A percentile compares a stretch with the other conserved stretches of the same genome.
Evolutionary conservation across 805 yeast genomes (phyloP).

Genomic region (Candida easanensis): DNA sequence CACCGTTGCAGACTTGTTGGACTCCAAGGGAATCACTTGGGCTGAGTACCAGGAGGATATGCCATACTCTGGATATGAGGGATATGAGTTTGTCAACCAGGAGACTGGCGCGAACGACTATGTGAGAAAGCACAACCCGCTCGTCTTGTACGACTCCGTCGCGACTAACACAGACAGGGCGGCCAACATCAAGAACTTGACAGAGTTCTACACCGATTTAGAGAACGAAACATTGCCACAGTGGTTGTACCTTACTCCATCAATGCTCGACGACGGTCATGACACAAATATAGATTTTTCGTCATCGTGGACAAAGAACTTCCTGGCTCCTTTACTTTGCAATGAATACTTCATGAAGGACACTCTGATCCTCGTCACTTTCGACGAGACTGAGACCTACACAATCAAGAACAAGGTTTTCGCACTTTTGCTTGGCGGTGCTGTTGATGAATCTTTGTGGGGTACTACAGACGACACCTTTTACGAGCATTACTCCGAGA

Average conservation of each 20-base stretch:
- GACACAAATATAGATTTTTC: slow-evolving; percentile 45
- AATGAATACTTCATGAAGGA: slow-evolving; percentile 46
- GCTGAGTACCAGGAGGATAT: slow-evolving; percentile 51
- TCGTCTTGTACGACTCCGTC: slow-evolving; percentile 41
- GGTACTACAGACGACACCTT: slow-evolving; percentile 46
- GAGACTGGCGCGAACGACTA: slow-evolving; percentile 43
- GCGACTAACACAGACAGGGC: slow-evolving; percentile 34
- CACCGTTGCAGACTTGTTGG: slow-evolving; percentile 41
- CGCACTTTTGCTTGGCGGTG: slow-evolving; percentile 47
- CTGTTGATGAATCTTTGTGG: slow-evolving; percentile 32
- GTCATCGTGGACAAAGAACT: slow-evolving; percentile 44
- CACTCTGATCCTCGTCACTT: slow-evolving; percentile 44
- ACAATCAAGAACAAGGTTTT: slow-evolving; percentile 43
- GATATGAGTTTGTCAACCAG: slow-evolving; percentile 44
- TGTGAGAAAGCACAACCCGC: slow-evolving; percentile 52
- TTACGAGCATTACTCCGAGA: slow-evolving; percentile 51
- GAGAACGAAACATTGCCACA: slow-evolving; percentile 43
- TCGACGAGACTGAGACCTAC: slow-evolving; percentile 47
- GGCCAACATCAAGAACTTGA: slow-evolving; percentile 46
- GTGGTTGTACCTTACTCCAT: slow-evolving; percentile 52
- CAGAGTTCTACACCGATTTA: slow-evolving; percentile 41
- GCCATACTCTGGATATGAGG: slow-evolving; percentile 52
- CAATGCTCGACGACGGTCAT: slow-evolving; percentile 53
- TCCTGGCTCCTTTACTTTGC: slow-evolving; percentile 41
- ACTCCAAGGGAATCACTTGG: slow-evolving; percentile 46